phyloP scores from a whole-genome alignment of 495 filamentous ascomycete genomes.

The Xylaria grammica region DNA sequence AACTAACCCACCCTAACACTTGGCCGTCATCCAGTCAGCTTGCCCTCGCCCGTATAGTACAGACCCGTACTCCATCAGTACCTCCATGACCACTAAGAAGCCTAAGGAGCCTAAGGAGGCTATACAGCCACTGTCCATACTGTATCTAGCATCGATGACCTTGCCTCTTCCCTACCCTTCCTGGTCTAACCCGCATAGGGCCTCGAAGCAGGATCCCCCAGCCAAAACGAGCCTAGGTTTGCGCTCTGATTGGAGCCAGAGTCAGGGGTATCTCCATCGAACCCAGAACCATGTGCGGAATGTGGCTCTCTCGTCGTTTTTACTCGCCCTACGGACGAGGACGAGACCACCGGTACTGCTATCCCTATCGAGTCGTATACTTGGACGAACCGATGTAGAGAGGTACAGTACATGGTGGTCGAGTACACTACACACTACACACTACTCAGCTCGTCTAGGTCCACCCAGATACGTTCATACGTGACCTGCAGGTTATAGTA shows the following conservation, averaged over 20 bases:
- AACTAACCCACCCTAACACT: constrained; percentile 17
- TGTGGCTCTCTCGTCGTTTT: constrained; percentile 3
- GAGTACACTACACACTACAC: neutral
- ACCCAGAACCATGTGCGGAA: constrained; percentile 20
- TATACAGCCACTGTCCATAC: constrained; percentile 5
- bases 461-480: constrained; percentile 16
- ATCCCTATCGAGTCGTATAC: neutral
- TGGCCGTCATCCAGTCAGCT: constrained; percentile 17
- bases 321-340: neutral
- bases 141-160: constrained; percentile 15
- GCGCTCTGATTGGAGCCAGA: constrained; percentile 8
- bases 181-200: constrained; percentile 16
- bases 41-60: neutral
- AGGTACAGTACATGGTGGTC: neutral
- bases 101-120: neutral
- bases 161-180: neutral
- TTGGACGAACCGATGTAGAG: too few relatives aligned
- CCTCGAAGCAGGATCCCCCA: constrained; percentile 10
- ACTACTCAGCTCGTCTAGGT: constrained; percentile 18
- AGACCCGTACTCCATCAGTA: too few relatives aligned
- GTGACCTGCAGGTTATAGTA: constrained; percentile 20
- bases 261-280: constrained; percentile 11
- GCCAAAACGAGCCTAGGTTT: neutral
- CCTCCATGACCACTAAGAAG: constrained; percentile 1
- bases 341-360: neutral